These are phyloP conservation scores for Spinacia oleracea DNA, from an alignment of 179 eudicot genomes.

Conservation along the genomic window DNA sequence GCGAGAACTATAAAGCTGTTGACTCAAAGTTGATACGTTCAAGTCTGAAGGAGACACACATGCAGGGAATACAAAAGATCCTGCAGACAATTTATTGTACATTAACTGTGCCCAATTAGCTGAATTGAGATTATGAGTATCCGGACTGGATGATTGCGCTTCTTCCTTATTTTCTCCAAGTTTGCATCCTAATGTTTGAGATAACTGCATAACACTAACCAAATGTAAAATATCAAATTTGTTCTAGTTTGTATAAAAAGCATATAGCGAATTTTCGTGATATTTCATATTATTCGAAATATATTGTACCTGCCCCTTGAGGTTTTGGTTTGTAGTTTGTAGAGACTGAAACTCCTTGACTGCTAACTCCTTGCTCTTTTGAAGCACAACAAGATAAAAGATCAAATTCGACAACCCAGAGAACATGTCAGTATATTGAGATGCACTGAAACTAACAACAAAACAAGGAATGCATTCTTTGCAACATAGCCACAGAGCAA, in stretches of 20 bases:
- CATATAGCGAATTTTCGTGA: background rate
- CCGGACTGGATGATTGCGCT: conserved; percentile 20
- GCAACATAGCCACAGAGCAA: background rate
- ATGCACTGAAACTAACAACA: background rate
- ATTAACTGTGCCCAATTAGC: conserved; percentile 30
- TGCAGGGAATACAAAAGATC: conserved; percentile 35
- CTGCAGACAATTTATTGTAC: conserved; percentile 26
- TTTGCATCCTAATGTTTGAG: conserved; percentile 24
- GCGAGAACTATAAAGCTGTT: conserved; percentile 15
- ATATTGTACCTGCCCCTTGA: conserved; percentile 36
- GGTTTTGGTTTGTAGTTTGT: conserved; percentile 22
- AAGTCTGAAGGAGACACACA: conserved; percentile 31
- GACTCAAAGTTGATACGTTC: conserved; percentile 29
- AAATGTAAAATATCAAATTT: background rate
- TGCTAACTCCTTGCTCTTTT: conserved; percentile 58
- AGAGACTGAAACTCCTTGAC: conserved; percentile 36
- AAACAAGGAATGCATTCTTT: background rate
- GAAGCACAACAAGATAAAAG: background rate
- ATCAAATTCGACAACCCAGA: background rate
- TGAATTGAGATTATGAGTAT: conserved; percentile 23
- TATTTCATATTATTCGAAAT: background rate
- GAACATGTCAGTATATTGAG: background rate
- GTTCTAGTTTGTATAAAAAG: background rate
- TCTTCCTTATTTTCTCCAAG: conserved; percentile 25
- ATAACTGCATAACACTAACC: conserved; percentile 21